Evolutionary conservation across 2,329 filamentous ascomycete genomes (phyloP).

Genomic region (Laburnicola sp.): DNA sequence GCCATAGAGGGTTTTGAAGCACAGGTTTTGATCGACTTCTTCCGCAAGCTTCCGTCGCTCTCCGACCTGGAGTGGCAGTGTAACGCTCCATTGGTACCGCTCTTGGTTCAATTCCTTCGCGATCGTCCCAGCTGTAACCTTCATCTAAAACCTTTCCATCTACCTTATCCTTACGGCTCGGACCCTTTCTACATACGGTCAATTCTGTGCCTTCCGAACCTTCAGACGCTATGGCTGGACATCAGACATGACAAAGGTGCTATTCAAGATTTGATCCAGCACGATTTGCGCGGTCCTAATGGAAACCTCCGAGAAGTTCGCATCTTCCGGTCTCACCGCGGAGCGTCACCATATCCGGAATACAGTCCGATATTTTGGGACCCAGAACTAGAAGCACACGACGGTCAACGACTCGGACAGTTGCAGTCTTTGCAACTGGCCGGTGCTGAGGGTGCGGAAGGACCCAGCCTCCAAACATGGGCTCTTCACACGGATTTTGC

Average conservation of each 20-base stretch:
- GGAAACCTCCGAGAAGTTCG: background rate
- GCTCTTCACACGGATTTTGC: constrained; percentile 2
- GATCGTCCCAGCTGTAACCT: constrained; percentile 5
- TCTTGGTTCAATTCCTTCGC: constrained; percentile 7
- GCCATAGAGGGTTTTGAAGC: background rate
- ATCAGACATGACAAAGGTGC: background rate
- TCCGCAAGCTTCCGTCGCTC: constrained; percentile 8
- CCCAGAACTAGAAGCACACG: constrained; percentile 4
- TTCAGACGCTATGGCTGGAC: constrained; percentile 2
- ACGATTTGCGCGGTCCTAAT: background rate
- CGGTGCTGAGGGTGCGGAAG: background rate
- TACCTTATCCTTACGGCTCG: constrained; percentile 1
- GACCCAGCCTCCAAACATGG: constrained; percentile 4
- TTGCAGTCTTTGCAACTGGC: constrained; percentile 6
- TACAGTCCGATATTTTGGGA: constrained; percentile 2
- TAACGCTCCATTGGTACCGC: constrained; percentile 5
- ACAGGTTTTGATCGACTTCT: constrained; percentile 5
- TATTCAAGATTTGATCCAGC: background rate
- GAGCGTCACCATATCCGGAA: background rate
- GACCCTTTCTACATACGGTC: constrained; percentile 6
- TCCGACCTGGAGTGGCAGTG: constrained; percentile 5
- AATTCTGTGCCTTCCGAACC: constrained; percentile 5
- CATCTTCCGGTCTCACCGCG: background rate
- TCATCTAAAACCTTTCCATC: constrained; percentile 1
- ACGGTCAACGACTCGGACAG: constrained; percentile 6